phyloP scores from a whole-genome alignment of 495 filamentous ascomycete species.

The Penicillium longicatenatum region DNA sequence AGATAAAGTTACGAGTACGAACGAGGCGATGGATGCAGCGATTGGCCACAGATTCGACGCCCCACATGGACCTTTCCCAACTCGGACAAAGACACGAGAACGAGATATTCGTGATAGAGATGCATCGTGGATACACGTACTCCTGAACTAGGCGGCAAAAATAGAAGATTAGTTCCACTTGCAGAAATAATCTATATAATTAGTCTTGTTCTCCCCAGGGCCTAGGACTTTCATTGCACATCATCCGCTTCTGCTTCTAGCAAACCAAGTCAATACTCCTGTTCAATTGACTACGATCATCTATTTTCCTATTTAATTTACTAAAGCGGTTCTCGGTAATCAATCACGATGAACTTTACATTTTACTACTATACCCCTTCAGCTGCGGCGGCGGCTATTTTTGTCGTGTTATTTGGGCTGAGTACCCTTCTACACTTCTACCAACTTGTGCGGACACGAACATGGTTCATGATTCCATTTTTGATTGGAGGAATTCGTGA shows the following conservation, averaged over 20 bases:
- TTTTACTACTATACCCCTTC: conserved; percentile 54
- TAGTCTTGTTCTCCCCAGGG: not conserved
- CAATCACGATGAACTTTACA: conserved; percentile 19
- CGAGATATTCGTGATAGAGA: not conserved
- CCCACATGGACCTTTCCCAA: not conserved
- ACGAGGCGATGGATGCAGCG: not conserved
- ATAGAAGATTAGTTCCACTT: not conserved
- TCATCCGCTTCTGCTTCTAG: not conserved
- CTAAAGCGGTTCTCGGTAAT: too few relatives aligned
- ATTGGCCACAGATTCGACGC: not conserved
- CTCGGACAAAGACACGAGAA: not conserved
- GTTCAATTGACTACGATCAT: not conserved
- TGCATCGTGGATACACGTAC: not conserved
- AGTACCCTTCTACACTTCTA: conserved; percentile 46
- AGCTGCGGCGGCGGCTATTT: conserved; percentile 50
- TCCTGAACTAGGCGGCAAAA: not conserved
- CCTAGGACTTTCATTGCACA: not conserved
- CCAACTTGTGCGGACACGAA: conserved; percentile 43
- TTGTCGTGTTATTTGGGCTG: conserved; percentile 49
- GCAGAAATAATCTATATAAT: not conserved
- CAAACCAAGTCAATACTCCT: too few relatives aligned
- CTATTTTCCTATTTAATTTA: too few relatives aligned
- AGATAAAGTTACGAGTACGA: not conserved
- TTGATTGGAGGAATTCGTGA: conserved; percentile 54
- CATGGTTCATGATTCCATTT: conserved; percentile 60